Evolutionary conservation across 495 filamentous ascomycete species (phyloP), one percentile per base, ranked within the genome.

Genomic region (Neurospora africana): DNA sequence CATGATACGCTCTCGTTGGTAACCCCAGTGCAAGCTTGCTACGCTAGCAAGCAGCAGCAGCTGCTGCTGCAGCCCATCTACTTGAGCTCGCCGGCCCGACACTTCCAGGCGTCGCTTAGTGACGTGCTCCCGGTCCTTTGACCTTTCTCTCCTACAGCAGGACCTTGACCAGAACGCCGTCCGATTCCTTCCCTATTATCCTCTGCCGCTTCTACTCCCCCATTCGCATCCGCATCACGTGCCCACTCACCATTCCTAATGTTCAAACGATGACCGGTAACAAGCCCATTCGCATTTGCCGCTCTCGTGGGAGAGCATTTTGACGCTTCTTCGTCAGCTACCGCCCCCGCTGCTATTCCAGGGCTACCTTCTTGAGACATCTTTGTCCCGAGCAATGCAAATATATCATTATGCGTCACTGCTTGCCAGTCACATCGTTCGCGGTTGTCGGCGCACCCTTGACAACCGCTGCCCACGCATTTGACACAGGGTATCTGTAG

Each of bases 371-470:
- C 10, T 27, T n/a, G 37, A 39, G 43, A 35, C 47, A 6, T 23
- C 7, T 37, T 7, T 23, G 44, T 40, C 44, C 37, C 37, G 9
- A 38, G 37, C 9, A 38, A 38, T 38, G 37, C 10, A 38, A 38
- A 38, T 3, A 11, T 38, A 1, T 19, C 93, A 0, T 89, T 88
- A 67, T 93, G 89, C 43, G 87, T 89, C 68, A 94, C 86, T 70
- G 90, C 88, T 72, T 88, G 90, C 93, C 93, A 97, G 30, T 86
- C 88, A 79, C 93, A 97, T 73, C 91, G 93, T 17, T 92, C 91
- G 77, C 95, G 93, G 80, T 95, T 94, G 79, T 91, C 92, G 2
- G 93, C 95, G 80, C 93, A 97, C 41, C 91, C 92, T 79, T 91
- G 86, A 78, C 93, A 97, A 30, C 93, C 91, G 0, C 92, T 95